Percentiles rank a stretch among this genome's conserved stretches.
These are phyloP conservation scores for Daldinia bambusicola DNA, from an alignment of 495 filamentous ascomycete genomes.

Conservation along the genomic window DNA sequence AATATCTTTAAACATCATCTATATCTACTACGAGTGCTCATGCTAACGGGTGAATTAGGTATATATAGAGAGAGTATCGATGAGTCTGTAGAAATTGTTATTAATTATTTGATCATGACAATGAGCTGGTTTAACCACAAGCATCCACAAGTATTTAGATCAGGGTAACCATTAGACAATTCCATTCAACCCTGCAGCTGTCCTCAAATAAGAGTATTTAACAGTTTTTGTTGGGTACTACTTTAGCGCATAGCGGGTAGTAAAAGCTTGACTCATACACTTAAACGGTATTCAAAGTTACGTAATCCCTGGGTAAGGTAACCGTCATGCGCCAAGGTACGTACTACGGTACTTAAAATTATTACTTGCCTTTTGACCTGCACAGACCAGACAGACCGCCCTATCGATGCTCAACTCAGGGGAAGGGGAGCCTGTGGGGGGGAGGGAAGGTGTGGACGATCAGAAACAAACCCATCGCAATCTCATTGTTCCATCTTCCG, in stretches of 20 bases:
- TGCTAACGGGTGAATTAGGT: not conserved
- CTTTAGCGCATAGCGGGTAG: no score
- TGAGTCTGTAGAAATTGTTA: not conserved
- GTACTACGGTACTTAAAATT: constrained; percentile 1
- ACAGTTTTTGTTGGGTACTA: not conserved
- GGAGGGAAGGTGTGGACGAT: constrained; percentile 8
- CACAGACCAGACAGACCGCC: not conserved
- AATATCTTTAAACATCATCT: no score
- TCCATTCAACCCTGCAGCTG: not conserved
- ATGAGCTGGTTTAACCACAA: not conserved
- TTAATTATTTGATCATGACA: constrained; percentile 1
- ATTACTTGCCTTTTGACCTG: not conserved
- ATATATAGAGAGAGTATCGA: not conserved
- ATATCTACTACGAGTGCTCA: no score
- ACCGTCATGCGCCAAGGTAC: not conserved
- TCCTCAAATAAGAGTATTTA: not conserved
- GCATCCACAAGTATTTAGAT: not conserved
- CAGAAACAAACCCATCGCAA: constrained; percentile 35
- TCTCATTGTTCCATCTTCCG: constrained; percentile 39
- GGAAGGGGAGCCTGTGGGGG: constrained; percentile 26
- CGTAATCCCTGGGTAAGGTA: constrained; percentile 3
- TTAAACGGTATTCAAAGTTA: not conserved
- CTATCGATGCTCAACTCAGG: constrained; percentile 16
- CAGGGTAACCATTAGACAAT: not conserved
- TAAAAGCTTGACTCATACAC: not conserved